These are phyloP conservation scores for Neurospora sp. DNA, from an alignment of 495 filamentous ascomycete species.

Conservation along the genomic window DNA sequence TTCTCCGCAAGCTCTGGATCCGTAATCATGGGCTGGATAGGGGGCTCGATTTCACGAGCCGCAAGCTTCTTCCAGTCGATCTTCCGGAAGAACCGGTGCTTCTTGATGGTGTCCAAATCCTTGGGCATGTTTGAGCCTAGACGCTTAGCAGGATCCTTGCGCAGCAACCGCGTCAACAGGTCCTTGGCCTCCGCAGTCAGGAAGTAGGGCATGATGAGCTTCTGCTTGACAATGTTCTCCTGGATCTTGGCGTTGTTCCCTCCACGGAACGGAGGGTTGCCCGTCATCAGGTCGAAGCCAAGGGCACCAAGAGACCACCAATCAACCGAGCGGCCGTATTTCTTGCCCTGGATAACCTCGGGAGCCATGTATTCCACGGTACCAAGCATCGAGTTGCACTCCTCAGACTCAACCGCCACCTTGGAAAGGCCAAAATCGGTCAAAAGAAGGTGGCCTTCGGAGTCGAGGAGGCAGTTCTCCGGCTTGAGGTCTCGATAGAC, in stretches of 20 bases:
- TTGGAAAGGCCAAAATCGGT: slow-evolving; percentile 97
- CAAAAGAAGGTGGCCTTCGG: slow-evolving; percentile 81
- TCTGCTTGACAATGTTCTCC: slow-evolving; percentile 86
- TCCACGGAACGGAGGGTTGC: slow-evolving; percentile 78
- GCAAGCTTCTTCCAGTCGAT: slow-evolving; percentile 86
- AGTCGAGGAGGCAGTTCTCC: slow-evolving; percentile 92
- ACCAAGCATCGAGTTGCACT: slow-evolving; percentile 80
- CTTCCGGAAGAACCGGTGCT: slow-evolving; percentile 91
- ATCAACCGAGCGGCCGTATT: slow-evolving; percentile 88
- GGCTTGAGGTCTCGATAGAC: slow-evolving; percentile 96
- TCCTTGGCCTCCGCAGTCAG: slow-evolving; percentile 86
- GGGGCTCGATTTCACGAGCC: slow-evolving; percentile 66
- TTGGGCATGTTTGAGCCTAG: slow-evolving; percentile 81
- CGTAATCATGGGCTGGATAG: slow-evolving; percentile 85
- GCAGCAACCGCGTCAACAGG: slow-evolving; percentile 73
- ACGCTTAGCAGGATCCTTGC: slow-evolving; percentile 83
- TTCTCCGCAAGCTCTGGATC: slow-evolving; percentile 95
- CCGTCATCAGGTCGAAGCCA: slow-evolving; percentile 85
- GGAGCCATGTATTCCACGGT: slow-evolving; percentile 99
- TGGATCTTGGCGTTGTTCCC: slow-evolving; percentile 87
- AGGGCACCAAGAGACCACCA: slow-evolving; percentile 97
- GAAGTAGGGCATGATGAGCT: slow-evolving; percentile 78
- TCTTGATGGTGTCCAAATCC: slow-evolving; percentile 77
- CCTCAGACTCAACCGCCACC: slow-evolving; percentile 73
- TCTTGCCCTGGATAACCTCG: slow-evolving; percentile 74